These are phyloP conservation scores for Microstroma glucosiphilum DNA, from an alignment of 1,284 basidiomycete species.

Conservation along the genomic window DNA sequence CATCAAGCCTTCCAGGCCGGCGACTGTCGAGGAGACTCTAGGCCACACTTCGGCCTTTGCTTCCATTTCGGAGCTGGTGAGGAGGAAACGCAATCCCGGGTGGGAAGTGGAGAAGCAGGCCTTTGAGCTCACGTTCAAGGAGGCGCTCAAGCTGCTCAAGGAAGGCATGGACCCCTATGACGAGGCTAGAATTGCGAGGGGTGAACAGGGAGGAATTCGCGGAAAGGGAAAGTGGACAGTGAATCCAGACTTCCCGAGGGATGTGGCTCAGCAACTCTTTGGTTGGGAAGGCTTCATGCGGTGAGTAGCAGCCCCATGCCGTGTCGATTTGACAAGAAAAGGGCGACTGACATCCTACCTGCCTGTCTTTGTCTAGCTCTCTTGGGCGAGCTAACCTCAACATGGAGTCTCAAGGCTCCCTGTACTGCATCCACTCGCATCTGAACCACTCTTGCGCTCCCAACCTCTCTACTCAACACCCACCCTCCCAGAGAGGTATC, in stretches of 20 bases:
- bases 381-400: conserved; percentile 80
- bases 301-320: conserved; percentile 35
- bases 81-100: conserved; percentile 37
- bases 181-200: conserved; percentile 3
- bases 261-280: conserved; percentile 10
- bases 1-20: conserved; percentile 26
- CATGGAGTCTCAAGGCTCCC: conserved; percentile 75
- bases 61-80: conserved; percentile 37
- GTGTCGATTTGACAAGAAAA: background rate
- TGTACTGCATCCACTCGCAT: conserved; percentile 79
- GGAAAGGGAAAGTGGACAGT: conserved; percentile 11
- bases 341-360: background rate
- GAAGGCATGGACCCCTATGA: conserved; percentile 32
- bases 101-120: conserved; percentile 29
- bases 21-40: conserved; percentile 23
- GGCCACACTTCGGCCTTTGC: conserved; percentile 32
- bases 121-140: conserved; percentile 21
- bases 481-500: conserved; percentile 52
- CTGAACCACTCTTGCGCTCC: conserved; percentile 77
- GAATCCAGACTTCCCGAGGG: conserved; percentile 7
- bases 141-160: conserved; percentile 20
- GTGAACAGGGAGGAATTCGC: conserved; percentile 6
- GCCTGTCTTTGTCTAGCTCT: conserved; percentile 59
- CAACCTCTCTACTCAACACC: conserved; percentile 67
- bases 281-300: conserved; percentile 23